phyloP scores from a whole-genome alignment of 345 rosid genomes.

The Luvunga scandens region DNA sequence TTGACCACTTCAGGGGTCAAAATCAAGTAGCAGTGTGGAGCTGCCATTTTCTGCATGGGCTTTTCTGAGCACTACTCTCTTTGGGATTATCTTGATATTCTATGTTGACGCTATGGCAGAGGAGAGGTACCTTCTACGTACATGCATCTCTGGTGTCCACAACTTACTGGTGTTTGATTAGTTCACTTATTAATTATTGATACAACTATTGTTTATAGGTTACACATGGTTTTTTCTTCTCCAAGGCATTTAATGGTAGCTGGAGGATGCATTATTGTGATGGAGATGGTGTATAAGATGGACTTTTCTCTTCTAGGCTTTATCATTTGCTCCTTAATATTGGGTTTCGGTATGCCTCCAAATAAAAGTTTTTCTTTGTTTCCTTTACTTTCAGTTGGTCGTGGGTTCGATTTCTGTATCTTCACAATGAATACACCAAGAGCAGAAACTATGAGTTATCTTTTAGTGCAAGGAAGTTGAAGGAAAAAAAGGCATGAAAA shows the following conservation, averaged over 20 bases:
- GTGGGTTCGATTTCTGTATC: not conserved
- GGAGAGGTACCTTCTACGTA: constrained; percentile 62
- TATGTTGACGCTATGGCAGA: constrained; percentile 87
- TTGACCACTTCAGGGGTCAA: constrained; percentile 63
- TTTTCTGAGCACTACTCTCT: constrained; percentile 69
- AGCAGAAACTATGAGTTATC: not conserved
- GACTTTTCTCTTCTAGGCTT: constrained; percentile 88
- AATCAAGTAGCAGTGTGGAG: constrained; percentile 41
- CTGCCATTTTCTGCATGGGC: constrained; percentile 94
- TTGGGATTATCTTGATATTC: constrained; percentile 83
- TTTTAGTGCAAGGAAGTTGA: not conserved
- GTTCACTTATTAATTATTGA: not conserved
- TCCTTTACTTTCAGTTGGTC: not conserved
- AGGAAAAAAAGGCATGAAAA: not conserved
- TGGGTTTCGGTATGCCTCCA: constrained; percentile 62
- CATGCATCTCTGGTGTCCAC: constrained; percentile 11
- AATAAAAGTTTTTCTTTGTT: no score
- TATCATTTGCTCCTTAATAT: constrained; percentile 63
- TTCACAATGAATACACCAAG: not conserved
- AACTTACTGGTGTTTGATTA: not conserved
- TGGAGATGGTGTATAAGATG: constrained; percentile 80
- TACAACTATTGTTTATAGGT: constrained; percentile 38
- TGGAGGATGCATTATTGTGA: constrained; percentile 73
- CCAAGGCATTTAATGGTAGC: constrained; percentile 92
- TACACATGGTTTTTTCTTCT: constrained; percentile 99